Evolutionary conservation across 805 yeast species (phyloP).

Genomic region (Wickerhamomyces canadensis): DNA sequence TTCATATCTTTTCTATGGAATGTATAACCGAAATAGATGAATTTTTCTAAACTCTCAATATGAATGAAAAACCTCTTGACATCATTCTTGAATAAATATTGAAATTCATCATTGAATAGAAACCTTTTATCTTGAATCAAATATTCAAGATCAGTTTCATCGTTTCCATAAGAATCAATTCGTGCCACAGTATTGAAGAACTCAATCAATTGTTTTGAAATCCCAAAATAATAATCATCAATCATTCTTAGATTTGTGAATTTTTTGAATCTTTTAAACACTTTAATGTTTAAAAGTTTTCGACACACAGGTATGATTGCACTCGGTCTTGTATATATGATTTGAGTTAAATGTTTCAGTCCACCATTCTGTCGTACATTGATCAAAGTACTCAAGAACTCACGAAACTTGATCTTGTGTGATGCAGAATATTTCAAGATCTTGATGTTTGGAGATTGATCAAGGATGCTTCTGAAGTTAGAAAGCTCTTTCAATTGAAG

Average conservation of each 20-base stretch:
- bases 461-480: background rate
- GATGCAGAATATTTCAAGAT: background rate
- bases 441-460: background rate
- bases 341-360: too few species aligned
- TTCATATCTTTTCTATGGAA: background rate
- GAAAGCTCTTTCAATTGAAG: background rate
- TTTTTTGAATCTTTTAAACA: constrained; percentile 7
- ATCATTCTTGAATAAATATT: constrained; percentile 1
- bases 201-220: constrained; percentile 14
- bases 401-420: background rate
- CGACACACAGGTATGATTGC: constrained; percentile 6
- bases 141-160: background rate
- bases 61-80: constrained; percentile 1
- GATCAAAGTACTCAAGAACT: background rate
- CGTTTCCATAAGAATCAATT: constrained; percentile 16
- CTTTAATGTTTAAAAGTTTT: constrained; percentile 9
- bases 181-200: constrained; percentile 12
- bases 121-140: background rate
- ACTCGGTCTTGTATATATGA: constrained; percentile 1
- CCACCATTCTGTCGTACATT: too few species aligned
- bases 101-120: constrained; percentile 4
- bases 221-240: constrained; percentile 15
- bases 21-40: constrained; percentile 3
- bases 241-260: constrained; percentile 7
- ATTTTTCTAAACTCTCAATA: constrained; percentile 1